A percentile compares a stretch with the other conserved stretches of the same genome.
These are phyloP conservation scores for Serendipita sp. DNA, from an alignment of 768 basidiomycete species.

Conservation along the genomic window DNA sequence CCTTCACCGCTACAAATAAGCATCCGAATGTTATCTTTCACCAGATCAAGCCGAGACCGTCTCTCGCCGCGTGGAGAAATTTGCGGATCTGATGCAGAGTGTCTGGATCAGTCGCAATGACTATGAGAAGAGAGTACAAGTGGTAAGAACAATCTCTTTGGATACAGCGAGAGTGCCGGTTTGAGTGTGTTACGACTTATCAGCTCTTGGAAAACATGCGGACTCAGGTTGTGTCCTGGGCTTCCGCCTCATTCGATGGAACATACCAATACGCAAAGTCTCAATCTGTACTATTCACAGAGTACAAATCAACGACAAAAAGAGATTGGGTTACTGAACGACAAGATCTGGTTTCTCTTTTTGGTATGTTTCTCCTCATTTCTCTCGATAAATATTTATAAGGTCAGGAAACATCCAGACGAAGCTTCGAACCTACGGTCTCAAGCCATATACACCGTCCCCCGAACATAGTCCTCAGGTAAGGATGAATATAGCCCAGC, in stretches of 20 bases:
- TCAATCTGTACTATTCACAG: conserved; percentile 51
- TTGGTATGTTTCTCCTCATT: conserved; percentile 26
- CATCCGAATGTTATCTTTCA: conserved; percentile 2
- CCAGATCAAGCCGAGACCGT: conserved; percentile 91
- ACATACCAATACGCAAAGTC: conserved; percentile 70
- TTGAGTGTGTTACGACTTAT: neutral
- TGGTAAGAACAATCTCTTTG: conserved; percentile 26
- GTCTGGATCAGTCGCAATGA: conserved; percentile 80
- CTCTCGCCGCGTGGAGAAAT: conserved; percentile 83
- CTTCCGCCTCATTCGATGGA: conserved; percentile 42
- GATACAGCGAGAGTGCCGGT: conserved; percentile 17
- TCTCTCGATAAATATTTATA: neutral
- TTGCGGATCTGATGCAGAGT: conserved; percentile 87
- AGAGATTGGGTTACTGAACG: conserved; percentile 79
- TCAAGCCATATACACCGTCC: conserved; percentile 71
- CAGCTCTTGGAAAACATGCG: conserved; percentile 44
- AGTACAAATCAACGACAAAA: conserved; percentile 75
- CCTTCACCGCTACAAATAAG: neutral
- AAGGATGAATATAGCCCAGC: neutral
- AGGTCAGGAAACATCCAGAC: conserved; percentile 57
- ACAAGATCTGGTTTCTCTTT: conserved; percentile 72
- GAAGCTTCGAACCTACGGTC: conserved; percentile 76
- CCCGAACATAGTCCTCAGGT: conserved; percentile 38
- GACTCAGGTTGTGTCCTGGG: conserved; percentile 35
- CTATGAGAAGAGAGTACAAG: conserved; percentile 71